Conservation (phyloP, 1,139 yeast species). For the Blastobotrys buckinghamii region DNA sequence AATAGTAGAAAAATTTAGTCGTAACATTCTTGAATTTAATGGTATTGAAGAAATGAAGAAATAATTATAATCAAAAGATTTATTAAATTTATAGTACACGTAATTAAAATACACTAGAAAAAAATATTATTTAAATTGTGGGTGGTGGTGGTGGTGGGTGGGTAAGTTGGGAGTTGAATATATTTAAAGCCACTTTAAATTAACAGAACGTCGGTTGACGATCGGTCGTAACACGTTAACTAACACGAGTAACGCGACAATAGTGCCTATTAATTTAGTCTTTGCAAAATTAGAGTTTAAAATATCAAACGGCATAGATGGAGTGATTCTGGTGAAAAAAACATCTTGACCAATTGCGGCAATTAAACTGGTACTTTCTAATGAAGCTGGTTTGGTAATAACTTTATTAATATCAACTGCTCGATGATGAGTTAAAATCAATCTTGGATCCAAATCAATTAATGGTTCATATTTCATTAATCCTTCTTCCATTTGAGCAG, state of each 20-base stretch:
- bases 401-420: conserved; percentile 28
- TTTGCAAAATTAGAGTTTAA: conserved; percentile 65
- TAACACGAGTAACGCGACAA: conserved; percentile 45
- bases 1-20: background rate
- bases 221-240: conserved; percentile 51
- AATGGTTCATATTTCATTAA: conserved; percentile 64
- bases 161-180: background rate
- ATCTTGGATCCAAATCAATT: conserved; percentile 44
- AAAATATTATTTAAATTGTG: background rate
- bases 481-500: conserved; percentile 55
- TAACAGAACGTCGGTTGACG: conserved; percentile 41
- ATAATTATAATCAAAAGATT: too few species aligned
- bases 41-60: background rate
- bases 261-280: conserved; percentile 54
- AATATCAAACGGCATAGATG: conserved; percentile 80
- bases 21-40: background rate
- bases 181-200: conserved; percentile 22
- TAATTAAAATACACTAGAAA: background rate
- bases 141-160: too few species aligned
- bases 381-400: conserved; percentile 55
- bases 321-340: conserved; percentile 72
- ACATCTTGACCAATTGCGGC: conserved; percentile 62
- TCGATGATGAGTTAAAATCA: conserved; percentile 40
- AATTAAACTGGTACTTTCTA: conserved; percentile 77
- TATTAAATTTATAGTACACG: too few species aligned